These are phyloP conservation scores for Neolentinus lepideus DNA, from an alignment of 1,284 basidiomycete genomes.

Conservation along the genomic window DNA sequence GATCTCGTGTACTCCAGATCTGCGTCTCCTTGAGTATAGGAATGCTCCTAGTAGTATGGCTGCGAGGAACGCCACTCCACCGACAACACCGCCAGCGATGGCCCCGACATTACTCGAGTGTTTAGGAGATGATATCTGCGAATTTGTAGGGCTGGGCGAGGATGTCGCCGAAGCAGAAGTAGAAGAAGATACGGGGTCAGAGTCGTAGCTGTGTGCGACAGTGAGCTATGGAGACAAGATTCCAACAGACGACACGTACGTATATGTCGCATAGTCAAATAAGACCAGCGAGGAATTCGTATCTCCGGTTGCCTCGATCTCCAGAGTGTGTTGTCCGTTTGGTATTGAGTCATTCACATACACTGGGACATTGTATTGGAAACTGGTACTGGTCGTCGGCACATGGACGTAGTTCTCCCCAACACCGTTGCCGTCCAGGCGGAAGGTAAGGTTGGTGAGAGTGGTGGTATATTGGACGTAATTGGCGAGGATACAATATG, in stretches of 20 bases:
- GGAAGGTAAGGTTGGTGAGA: conserved; percentile 18
- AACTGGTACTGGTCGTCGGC: conserved; percentile 9
- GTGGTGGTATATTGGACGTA: conserved; percentile 12
- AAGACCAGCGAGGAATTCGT: background rate
- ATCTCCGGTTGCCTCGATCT: conserved; percentile 8
- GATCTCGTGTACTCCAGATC: background rate
- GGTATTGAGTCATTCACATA: conserved; percentile 14
- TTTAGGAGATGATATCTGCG: background rate
- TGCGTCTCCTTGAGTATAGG: background rate
- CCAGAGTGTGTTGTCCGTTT: conserved; percentile 18
- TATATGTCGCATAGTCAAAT: conserved; percentile 4
- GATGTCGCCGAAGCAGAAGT: background rate
- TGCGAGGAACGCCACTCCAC: background rate
- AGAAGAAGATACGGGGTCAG: background rate
- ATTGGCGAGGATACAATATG: conserved; percentile 22
- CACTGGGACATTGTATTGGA: conserved; percentile 19
- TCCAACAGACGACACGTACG: background rate
- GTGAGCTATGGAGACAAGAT: background rate
- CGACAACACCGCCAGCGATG: conserved; percentile 1
- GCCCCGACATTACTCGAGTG: background rate
- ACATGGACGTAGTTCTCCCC: conserved; percentile 13
- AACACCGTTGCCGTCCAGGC: conserved; percentile 14
- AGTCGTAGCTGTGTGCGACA: background rate
- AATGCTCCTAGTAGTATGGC: background rate
- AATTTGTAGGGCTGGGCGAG: background rate